Evolutionary conservation across 805 yeast species (phyloP).

Genomic region (Tetrapisispora nanseiensis): DNA sequence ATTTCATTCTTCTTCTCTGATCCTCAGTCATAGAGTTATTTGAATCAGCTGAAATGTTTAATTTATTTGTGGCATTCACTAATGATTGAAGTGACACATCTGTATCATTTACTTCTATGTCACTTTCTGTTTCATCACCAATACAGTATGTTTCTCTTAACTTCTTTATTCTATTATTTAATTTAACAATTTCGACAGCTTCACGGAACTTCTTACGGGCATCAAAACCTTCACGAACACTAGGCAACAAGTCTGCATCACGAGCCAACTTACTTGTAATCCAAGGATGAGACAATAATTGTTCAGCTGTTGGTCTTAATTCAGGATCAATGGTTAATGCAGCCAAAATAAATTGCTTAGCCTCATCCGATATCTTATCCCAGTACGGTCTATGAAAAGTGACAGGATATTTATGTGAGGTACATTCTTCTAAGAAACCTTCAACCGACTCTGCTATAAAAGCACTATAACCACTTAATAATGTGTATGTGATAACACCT

Average conservation of each 20-base stretch:
- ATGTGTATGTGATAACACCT: slow-evolving; percentile 86
- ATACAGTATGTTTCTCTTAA: slow-evolving; percentile 46
- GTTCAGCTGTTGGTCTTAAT: slow-evolving; percentile 56
- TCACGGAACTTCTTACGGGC: slow-evolving; percentile 77
- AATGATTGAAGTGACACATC: slow-evolving; percentile 14
- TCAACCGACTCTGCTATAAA: slow-evolving; percentile 74
- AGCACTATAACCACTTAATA: slow-evolving; percentile 87
- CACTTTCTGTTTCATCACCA: slow-evolving; percentile 34
- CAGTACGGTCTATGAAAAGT: slow-evolving; percentile 82
- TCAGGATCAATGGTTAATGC: slow-evolving; percentile 62
- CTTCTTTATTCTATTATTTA: slow-evolving; percentile 68
- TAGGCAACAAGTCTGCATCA: slow-evolving; percentile 65
- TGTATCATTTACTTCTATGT: slow-evolving; percentile 20
- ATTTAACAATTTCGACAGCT: slow-evolving; percentile 75
- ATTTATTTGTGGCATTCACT: slow-evolving; percentile 11
- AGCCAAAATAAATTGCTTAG: slow-evolving; percentile 64
- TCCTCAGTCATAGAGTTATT: slow-evolving; percentile 8
- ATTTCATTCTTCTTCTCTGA: slow-evolving; percentile 23
- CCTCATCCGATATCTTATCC: slow-evolving; percentile 69
- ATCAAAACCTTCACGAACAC: slow-evolving; percentile 68
- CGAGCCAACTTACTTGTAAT: slow-evolving; percentile 41
- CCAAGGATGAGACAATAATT: slow-evolving; percentile 70
- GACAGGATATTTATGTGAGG: slow-evolving; percentile 59
- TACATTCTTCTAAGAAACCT: slow-evolving; percentile 74
- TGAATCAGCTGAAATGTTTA: slow-evolving; percentile 2